Percentiles rank a stretch among this genome's conserved stretches.
These are phyloP conservation scores for Bassia scoparia DNA, from an alignment of 148 eudicot species.

Conservation along the genomic window DNA sequence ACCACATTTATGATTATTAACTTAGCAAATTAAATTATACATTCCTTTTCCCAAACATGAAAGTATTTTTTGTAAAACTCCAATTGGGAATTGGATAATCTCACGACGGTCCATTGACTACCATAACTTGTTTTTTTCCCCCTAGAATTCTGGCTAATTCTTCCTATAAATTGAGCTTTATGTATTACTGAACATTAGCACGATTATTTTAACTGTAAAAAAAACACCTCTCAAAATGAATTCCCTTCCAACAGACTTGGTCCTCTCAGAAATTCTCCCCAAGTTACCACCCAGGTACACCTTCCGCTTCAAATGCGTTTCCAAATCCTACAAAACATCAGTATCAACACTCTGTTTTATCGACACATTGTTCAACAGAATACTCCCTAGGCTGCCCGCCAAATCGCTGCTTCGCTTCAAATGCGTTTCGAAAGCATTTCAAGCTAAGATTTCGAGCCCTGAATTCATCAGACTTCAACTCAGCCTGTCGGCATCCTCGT, in stretches of 20 bases:
- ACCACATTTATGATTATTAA: too few relatives aligned
- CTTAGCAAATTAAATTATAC: too few relatives aligned
- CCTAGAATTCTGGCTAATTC: too few relatives aligned
- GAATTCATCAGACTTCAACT: background rate
- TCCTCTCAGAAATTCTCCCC: background rate
- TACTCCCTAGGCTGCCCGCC: background rate
- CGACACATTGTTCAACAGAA: background rate
- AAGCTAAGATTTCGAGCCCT: background rate
- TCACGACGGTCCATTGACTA: too few relatives aligned
- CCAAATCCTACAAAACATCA: background rate
- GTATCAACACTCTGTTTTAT: background rate
- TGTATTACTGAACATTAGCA: too few relatives aligned
- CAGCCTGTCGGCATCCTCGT: background rate
- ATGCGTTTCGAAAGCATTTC: background rate
- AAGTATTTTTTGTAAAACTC: too few relatives aligned
- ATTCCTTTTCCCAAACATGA: too few relatives aligned
- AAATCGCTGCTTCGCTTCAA: constrained; percentile 11
- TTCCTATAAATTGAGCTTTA: too few relatives aligned
- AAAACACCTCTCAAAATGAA: background rate
- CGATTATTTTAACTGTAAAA: too few relatives aligned
- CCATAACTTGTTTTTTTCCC: too few relatives aligned
- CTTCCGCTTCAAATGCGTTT: constrained; percentile 4
- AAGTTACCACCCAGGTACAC: background rate
- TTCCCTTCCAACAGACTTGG: background rate
- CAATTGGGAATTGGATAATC: too few relatives aligned